These are phyloP conservation scores for Eucalyptus cloeziana DNA, from an alignment of 345 rosid species.

Conservation along the genomic window DNA sequence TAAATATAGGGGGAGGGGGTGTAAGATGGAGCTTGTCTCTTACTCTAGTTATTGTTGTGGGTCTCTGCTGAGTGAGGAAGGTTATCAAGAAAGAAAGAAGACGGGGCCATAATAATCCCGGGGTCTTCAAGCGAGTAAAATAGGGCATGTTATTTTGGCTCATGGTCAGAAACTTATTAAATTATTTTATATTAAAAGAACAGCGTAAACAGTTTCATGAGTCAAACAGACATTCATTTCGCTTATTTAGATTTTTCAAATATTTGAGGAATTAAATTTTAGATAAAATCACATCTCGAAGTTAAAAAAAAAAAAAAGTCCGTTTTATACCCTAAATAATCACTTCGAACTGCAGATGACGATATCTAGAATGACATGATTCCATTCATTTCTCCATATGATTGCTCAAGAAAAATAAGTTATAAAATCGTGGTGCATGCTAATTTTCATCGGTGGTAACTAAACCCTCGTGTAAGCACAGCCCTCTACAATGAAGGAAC, in stretches of 20 bases:
- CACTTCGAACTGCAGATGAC: fast-evolving
- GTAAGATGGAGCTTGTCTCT: too few species aligned
- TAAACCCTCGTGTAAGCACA: fast-evolving
- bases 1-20: too few species aligned
- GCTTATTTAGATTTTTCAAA: neutral
- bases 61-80: too few species aligned
- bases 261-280: fast-evolving
- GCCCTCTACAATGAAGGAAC: neutral
- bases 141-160: fast-evolving
- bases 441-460: neutral
- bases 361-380: fast-evolving
- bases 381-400: neutral
- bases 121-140: neutral
- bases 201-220: too few species aligned
- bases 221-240: fast-evolving
- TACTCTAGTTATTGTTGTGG: too few species aligned
- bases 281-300: neutral
- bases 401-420: neutral
- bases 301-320: too few species aligned
- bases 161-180: fast-evolving
- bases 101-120: neutral
- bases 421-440: fast-evolving
- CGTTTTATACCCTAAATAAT: neutral
- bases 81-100: neutral
- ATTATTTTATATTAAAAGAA: too few species aligned